Base-by-base conservation (phyloP, 2,329 filamentous ascomycete species). In the Paraphaeosphaeria sporulosa region DNA sequence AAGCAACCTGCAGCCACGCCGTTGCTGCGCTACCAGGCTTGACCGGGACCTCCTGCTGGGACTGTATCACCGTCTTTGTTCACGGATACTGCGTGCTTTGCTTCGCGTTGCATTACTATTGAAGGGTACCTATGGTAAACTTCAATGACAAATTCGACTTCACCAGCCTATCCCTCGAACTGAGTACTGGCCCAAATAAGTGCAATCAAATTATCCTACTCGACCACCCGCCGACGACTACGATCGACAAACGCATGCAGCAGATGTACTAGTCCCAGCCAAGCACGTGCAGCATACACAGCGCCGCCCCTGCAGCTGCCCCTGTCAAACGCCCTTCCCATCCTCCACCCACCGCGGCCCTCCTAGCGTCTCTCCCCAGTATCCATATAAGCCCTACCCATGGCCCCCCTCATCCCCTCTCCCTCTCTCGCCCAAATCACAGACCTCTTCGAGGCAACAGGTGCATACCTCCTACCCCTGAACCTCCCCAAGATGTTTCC, bases 181-280 rank as follows among this genome's bases (percentile, higher is more conserved):
- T n/a, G 15, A 40, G 7, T 40, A 4, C 3, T n/a, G 7, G 6
- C n/a, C 4, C 3, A 8, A 40, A 15, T 17, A 17, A 8, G 38
- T 15, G 6, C 2, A 32, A 12, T 2, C 30, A 32, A 32, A 8
- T 40, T 7, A 40, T 40, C 19, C 38, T 5, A n/a, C 7, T 40
- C 7, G 5, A 19, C 7, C 17, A n/a, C 17, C 15, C 6, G 38
- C 38, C 38, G 7, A n/a, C 38, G 17, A 49, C 13, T 2, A 12
- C 66, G 71, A 72, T 73, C 67, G 63, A 61, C 69, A 54, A 53
- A 57, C 65, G 64, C 63, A 57, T 61, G 55, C 70, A 71, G 71
- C 69, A 72, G 58, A 51, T 67, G 68, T 62, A 67, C 70, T 73
- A 71, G 55, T 49, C 59, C 57, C 58, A 61, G 59, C 63, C 66